phyloP scores from a whole-genome alignment of 2,329 filamentous ascomycete genomes.

The Botryotinia narcissicola region DNA sequence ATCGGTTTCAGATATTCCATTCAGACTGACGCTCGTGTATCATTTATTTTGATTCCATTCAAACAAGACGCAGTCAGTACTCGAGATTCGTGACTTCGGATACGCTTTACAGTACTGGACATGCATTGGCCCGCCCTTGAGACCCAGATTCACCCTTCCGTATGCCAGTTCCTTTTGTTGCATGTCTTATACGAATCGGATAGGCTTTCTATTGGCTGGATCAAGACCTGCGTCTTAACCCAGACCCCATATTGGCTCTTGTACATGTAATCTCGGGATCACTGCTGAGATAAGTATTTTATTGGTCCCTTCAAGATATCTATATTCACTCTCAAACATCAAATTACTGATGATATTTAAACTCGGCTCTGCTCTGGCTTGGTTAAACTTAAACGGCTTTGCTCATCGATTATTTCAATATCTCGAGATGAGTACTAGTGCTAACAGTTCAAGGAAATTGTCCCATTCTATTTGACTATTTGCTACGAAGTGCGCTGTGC shows the following conservation, averaged over 20 bases:
- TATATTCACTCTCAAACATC: background rate
- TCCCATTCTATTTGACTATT: background rate
- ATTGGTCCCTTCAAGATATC: background rate
- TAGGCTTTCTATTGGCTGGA: background rate
- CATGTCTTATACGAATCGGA: background rate
- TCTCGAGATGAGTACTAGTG: background rate
- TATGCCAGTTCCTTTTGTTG: background rate
- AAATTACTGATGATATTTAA: background rate
- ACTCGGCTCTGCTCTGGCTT: background rate
- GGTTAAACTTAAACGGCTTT: background rate
- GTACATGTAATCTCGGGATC: background rate
- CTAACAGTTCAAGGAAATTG: background rate
- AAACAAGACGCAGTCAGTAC: background rate
- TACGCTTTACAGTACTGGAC: background rate
- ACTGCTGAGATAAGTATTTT: background rate
- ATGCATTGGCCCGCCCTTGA: background rate
- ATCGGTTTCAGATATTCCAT: background rate
- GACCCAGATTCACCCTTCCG: background rate
- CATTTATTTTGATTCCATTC: background rate
- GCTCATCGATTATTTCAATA: background rate
- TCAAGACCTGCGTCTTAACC: background rate
- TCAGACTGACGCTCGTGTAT: background rate
- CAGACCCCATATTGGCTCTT: background rate
- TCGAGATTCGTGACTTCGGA: background rate
- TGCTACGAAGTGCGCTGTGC: background rate